Percentiles rank a stretch among this genome's conserved stretches.
Evolutionary conservation across 106 monocot species (phyloP).

Genomic region (Allium sativum): DNA sequence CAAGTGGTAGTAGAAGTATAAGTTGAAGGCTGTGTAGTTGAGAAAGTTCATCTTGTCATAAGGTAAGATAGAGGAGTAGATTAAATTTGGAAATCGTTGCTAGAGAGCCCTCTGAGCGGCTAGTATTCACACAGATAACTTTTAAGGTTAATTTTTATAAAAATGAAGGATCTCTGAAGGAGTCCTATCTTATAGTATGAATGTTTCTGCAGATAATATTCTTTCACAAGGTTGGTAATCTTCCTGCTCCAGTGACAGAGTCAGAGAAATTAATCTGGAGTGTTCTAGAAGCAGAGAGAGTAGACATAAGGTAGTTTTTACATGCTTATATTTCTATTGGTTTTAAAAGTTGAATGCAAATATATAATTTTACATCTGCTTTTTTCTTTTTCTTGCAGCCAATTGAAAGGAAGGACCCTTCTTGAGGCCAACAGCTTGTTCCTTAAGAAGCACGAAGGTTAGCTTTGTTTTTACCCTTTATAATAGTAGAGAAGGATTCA

Average conservation of each 20-base stretch:
- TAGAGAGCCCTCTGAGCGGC: too few species aligned
- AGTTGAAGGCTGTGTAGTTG: too few species aligned
- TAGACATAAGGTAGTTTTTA: constrained; percentile 43
- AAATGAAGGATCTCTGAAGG: too few species aligned
- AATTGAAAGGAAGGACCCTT: constrained; percentile 70
- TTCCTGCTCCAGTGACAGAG: constrained; percentile 53
- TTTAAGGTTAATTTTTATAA: too few species aligned
- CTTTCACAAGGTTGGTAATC: constrained; percentile 62
- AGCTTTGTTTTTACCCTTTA: background rate
- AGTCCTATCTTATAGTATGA: background rate
- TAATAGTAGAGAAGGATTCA: too few species aligned
- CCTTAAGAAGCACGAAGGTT: constrained; percentile 76
- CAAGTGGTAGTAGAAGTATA: too few species aligned
- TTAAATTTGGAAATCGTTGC: too few species aligned
- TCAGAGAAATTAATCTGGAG: constrained; percentile 70
- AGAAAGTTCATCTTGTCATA: too few species aligned
- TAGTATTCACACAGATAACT: too few species aligned
- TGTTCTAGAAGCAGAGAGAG: constrained; percentile 72
- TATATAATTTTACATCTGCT: background rate
- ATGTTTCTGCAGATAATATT: constrained; percentile 53
- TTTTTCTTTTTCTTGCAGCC: constrained; percentile 34
- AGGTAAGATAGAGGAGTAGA: too few species aligned
- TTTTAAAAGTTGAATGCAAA: background rate
- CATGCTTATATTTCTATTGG: background rate
- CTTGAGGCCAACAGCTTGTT: constrained; percentile 63